Base-by-base conservation (phyloP, 179 eudicot species). In the Camellia oleifera region DNA sequence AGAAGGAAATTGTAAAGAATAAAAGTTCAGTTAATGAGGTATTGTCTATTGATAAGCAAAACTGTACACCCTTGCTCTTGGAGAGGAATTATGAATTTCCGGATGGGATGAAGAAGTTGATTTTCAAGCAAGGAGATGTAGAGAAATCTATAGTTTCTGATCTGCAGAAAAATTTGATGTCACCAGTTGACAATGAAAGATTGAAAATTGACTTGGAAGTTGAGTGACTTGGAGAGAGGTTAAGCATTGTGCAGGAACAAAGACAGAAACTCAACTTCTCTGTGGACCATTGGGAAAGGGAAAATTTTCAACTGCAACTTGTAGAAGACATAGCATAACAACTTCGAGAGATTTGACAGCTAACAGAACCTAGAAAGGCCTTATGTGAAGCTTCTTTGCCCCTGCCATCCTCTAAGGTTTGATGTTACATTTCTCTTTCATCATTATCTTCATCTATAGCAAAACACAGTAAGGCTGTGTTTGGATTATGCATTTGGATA, bases 291-390 rank as follows among this genome's bases (percentile, higher is more conserved):
- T 84, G 82, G 42, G 99, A 94, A 77, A 91, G 87, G 79, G 95
- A 88, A 71, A 86, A 84, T 57, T 54, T 86, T 73, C 95, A 92
- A 87, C 83, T 93, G 71, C 86, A 89, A 76, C 88, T 95, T 79
- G 85, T 93, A 81, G 97, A 92, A 80, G 93, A 93, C 84, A 91
- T 93, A 77, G 88, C 91, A 26, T 77, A 73, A 67, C 93, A 92
- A 80, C 86, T 95, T 74, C 88, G 82, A 80, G 98, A 90, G 86
- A 91, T 92, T 54, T 84, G 90, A 58, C 88, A 84, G 77, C 81
- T 89, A 64, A 91, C 92, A 17, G 91, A 83, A 81, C 97, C 97
- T 62, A 83, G 85, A 75, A 91, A 91, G 82, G 81, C 87, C 75
- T 78, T 77, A 42, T 91, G 92, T 7, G 93, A 90, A 82, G 90